Evolutionary conservation across 192 early-diverging fungal genomes (phyloP).

Genomic region (Chytriomyces sp.): DNA sequence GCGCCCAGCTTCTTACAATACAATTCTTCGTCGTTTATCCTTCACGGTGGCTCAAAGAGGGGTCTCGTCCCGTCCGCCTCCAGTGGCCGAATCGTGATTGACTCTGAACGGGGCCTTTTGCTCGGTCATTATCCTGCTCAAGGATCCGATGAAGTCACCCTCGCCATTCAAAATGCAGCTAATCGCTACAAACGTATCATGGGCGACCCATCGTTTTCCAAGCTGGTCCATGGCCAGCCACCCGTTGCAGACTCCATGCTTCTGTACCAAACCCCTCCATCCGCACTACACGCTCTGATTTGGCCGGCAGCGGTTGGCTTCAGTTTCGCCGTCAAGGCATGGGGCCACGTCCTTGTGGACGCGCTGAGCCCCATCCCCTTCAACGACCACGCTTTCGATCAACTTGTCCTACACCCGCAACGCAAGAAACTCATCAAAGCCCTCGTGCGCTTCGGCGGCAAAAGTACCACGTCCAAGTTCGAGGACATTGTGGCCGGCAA

Average conservation of each 20-base stretch:
- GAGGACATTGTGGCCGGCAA: slow-evolving; percentile 59
- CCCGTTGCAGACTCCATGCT: slow-evolving; percentile 28
- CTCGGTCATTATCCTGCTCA: slow-evolving; percentile 52
- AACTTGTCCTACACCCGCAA: slow-evolving; percentile 48
- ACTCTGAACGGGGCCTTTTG: slow-evolving; percentile 35
- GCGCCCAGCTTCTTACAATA: slow-evolving; percentile 10
- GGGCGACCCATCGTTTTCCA: neutral
- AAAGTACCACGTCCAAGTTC: slow-evolving; percentile 31
- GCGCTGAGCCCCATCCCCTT: slow-evolving; percentile 45
- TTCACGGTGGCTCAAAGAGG: neutral
- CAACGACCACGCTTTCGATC: slow-evolving; percentile 56
- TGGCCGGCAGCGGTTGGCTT: slow-evolving; percentile 62
- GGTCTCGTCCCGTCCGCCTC: neutral
- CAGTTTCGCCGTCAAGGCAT: slow-evolving; percentile 56
- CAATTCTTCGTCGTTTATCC: neutral
- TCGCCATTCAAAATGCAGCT: slow-evolving; percentile 41
- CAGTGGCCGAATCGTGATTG: slow-evolving; percentile 47
- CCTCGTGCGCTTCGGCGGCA: slow-evolving; percentile 51
- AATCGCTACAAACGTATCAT: slow-evolving; percentile 37
- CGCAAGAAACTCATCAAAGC: slow-evolving; percentile 54
- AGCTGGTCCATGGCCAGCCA: slow-evolving; percentile 26
- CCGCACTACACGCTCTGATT: slow-evolving; percentile 28
- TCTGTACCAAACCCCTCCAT: slow-evolving; percentile 28
- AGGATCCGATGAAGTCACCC: slow-evolving; percentile 47
- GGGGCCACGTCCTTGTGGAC: slow-evolving; percentile 56